Conservation (phyloP, 495 filamentous ascomycete genomes). For the Annulohypoxylon stygium region DNA sequence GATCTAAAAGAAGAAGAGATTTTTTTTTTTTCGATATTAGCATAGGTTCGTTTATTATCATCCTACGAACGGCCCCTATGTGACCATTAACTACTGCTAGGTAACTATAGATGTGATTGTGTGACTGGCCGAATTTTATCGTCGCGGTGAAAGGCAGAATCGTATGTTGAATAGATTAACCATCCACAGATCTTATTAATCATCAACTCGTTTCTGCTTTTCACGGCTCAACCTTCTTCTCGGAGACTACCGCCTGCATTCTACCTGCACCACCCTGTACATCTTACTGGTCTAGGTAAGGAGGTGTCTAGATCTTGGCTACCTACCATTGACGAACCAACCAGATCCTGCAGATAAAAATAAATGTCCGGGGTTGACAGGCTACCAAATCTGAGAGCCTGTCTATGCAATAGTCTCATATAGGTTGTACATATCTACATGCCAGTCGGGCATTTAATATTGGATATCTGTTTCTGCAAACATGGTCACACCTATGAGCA, state of each 20-base stretch:
- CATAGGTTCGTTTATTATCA: neutral
- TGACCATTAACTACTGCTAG: neutral
- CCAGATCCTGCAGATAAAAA: constrained; percentile 42
- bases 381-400: neutral
- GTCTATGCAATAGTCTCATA: neutral
- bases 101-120: neutral
- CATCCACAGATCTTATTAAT: constrained; percentile 5
- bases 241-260: constrained; percentile 27
- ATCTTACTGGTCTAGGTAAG: constrained; percentile 18
- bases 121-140: constrained; percentile 5
- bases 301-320: constrained; percentile 23
- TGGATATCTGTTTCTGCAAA: neutral
- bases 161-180: constrained; percentile 37
- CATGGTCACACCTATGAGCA: neutral
- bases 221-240: constrained; percentile 2
- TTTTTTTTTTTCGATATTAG: constrained; percentile 10
- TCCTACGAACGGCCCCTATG: constrained; percentile 1
- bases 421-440: constrained; percentile 5
- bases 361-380: constrained; percentile 37
- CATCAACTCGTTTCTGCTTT: neutral
- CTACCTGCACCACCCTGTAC: neutral
- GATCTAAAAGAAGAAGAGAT: neutral
- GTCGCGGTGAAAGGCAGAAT: constrained; percentile 21
- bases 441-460: neutral
- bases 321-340: constrained; percentile 18